Conservation (phyloP, 805 yeast genomes). For the Diddensiella transvaalensis region DNA sequence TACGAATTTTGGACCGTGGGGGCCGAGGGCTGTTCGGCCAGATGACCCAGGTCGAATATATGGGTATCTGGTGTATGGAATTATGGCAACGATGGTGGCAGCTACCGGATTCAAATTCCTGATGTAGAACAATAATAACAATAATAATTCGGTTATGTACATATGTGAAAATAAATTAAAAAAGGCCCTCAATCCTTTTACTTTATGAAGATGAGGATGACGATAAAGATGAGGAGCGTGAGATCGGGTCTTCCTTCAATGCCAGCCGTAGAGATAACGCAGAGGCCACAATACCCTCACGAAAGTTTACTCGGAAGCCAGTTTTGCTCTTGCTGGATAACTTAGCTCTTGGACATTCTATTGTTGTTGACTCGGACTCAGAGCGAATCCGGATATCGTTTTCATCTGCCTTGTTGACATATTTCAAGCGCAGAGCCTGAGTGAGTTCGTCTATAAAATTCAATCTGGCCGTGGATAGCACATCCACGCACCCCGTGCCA, state of each 20-base stretch:
- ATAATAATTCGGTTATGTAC: too few relatives aligned
- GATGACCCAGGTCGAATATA: slow-evolving; percentile 25
- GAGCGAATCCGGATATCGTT: neutral
- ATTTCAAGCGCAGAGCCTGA: neutral
- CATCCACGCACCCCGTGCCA: neutral
- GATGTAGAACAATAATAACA: too few relatives aligned
- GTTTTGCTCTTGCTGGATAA: neutral
- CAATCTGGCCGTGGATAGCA: neutral
- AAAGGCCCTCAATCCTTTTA: too few relatives aligned
- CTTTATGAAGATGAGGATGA: too few relatives aligned
- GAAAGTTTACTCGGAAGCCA: neutral
- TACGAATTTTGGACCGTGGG: slow-evolving; percentile 36
- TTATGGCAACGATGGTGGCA: slow-evolving; percentile 23
- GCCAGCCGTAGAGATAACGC: slow-evolving; percentile 17
- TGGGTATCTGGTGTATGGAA: slow-evolving; percentile 21
- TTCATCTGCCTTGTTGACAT: neutral
- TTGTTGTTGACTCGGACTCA: neutral
- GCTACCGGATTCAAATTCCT: slow-evolving; percentile 26
- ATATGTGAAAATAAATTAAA: too few relatives aligned
- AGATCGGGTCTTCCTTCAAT: neutral
- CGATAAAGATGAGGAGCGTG: neutral
- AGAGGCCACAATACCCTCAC: slow-evolving; percentile 17
- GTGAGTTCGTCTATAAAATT: neutral
- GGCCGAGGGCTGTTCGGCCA: slow-evolving; percentile 28
- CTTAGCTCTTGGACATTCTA: neutral